Evolutionary conservation across 352 stramenopile genomes (phyloP), one percentile per base, ranked within the genome.

Genomic region (Phytophthora melonis): DNA sequence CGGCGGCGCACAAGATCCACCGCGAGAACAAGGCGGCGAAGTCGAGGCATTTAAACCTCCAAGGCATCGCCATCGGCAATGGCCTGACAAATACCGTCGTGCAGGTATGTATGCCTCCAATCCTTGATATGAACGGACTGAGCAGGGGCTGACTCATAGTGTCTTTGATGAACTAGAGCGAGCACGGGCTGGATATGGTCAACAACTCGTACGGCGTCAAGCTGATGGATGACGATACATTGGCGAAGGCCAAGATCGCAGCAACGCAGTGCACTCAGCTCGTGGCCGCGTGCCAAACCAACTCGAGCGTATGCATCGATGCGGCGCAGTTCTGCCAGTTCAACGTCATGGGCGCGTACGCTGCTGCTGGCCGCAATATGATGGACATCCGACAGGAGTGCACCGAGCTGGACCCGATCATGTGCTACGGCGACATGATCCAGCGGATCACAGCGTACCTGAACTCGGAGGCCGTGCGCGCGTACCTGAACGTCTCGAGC

Each of bases 41-140:
- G 18, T 43, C 50, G 25, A 65, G 25, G 32, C 59, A 54, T 25
- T 74, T 92, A 32, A 86, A 88, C 41, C 67, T 93, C 9, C 32
- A 81, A 30, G 85, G 85, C 8, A 80, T 93, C 53, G 78, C 80
- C 14, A 84, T 93, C 34, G 85, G 85, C 30, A 93, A 93, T 39
- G 83, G 83, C 3, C 62, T 83, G 39, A 80, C 68, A n/a, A 76
- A 80, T 30, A 75, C 83, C 0, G 43, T 81, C 19, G 57, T 81
- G 13, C 83, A 92, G 75, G 78, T 77, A 66, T 13, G 19, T 11
- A 25, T 25, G 23, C 2, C 18, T 43, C 14, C 7, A n/a, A 47
- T 62, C 27, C 4, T 58, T 18, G 36, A 21, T 39, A 25, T n/a
- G 18, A 25, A 13, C 55, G n/a, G n/a, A 18, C 18, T 23, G 41